Conservation (phyloP, 805 yeast species). For the Metschnikowia dekortorum region DNA sequence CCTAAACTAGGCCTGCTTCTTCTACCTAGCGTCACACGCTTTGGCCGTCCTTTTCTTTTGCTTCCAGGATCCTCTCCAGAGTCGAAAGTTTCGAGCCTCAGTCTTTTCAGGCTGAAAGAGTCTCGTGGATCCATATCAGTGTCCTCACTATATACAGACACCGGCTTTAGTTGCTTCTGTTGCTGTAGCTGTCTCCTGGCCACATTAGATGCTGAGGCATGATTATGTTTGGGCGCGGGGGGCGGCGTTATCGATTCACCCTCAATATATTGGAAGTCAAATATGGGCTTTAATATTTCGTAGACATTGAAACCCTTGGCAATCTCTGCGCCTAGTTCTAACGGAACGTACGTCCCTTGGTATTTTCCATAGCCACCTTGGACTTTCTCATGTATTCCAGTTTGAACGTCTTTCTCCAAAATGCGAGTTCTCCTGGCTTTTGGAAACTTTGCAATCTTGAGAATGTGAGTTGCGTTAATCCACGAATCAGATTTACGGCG, state of each 20-base stretch:
- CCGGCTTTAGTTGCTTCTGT: conserved; percentile 10
- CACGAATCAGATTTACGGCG: conserved; percentile 58
- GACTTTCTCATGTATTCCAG: conserved; percentile 64
- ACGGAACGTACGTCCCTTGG: conserved; percentile 49
- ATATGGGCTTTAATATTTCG: conserved; percentile 58
- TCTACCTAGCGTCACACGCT: conserved; percentile 23
- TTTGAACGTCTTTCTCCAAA: conserved; percentile 59
- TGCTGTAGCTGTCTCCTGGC: conserved; percentile 27
- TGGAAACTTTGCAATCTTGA: conserved; percentile 65
- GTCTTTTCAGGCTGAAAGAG: not conserved
- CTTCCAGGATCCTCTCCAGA: not conserved
- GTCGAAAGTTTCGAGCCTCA: not conserved
- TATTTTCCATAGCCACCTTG: conserved; percentile 74
- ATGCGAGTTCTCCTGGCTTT: conserved; percentile 59
- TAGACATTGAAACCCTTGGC: conserved; percentile 40
- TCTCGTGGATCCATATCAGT: not conserved
- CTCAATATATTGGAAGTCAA: conserved; percentile 51
- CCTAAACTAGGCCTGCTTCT: conserved; percentile 22
- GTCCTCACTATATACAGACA: conserved; percentile 3
- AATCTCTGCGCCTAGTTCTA: conserved; percentile 36
- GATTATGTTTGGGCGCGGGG: conserved; percentile 45
- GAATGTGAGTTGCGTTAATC: conserved; percentile 69
- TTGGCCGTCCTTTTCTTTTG: conserved; percentile 28
- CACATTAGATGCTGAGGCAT: conserved; percentile 41
- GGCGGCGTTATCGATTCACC: conserved; percentile 42